Evolutionary conservation across 805 yeast species (phyloP).

Genomic region (Candida cerambycidarum): DNA sequence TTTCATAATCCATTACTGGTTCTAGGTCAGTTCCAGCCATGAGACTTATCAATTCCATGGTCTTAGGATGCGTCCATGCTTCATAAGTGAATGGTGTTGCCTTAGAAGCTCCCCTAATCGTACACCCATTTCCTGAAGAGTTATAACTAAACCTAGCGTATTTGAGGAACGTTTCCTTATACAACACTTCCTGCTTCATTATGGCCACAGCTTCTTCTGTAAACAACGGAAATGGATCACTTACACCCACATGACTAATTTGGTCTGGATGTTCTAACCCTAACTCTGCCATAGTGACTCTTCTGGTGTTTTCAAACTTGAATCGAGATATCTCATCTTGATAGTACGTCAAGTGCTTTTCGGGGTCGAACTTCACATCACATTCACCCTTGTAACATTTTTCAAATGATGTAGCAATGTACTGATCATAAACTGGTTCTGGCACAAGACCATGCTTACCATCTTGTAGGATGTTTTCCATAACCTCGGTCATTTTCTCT

Average conservation of each 20-base stretch:
- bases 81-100: conserved; percentile 50
- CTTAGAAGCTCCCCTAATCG: conserved; percentile 51
- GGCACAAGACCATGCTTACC: conserved; percentile 30
- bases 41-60: conserved; percentile 50
- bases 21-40: conserved; percentile 62
- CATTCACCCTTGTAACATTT: conserved; percentile 5
- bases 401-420: conserved; percentile 31
- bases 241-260: conserved; percentile 55
- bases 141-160: conserved; percentile 43
- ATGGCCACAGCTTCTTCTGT: conserved; percentile 59
- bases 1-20: conserved; percentile 57
- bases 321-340: conserved; percentile 12
- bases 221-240: conserved; percentile 61
- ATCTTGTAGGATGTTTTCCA: conserved; percentile 1
- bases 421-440: conserved; percentile 29
- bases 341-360: conserved; percentile 29
- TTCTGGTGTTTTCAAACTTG: conserved; percentile 25
- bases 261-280: conserved; percentile 46
- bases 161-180: conserved; percentile 44
- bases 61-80: conserved; percentile 62
- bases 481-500: neutral
- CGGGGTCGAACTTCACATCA: conserved; percentile 30
- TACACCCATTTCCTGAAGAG: conserved; percentile 50
- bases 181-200: conserved; percentile 56
- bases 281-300: conserved; percentile 48